Conservation (phyloP, 768 basidiomycete genomes). For the Coprinopsis cinerea region DNA sequence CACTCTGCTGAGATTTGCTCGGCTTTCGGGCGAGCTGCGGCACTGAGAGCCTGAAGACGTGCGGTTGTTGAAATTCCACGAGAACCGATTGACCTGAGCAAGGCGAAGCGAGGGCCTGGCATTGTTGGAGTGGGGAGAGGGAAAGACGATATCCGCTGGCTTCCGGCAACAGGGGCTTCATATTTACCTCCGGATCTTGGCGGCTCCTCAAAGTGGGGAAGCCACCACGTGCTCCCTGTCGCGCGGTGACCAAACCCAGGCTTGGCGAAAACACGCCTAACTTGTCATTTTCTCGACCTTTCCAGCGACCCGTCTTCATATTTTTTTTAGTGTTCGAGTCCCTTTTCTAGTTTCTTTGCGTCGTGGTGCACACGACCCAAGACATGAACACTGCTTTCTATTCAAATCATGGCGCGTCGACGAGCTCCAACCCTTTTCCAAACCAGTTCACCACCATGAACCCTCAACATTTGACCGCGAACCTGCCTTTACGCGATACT, state of each 20-base stretch:
- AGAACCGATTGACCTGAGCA: constrained; percentile 20
- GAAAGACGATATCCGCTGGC: not conserved
- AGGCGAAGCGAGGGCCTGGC: constrained; percentile 27
- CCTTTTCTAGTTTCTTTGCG: too few relatives aligned
- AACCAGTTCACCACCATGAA: constrained; percentile 14
- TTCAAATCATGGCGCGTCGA: constrained; percentile 26
- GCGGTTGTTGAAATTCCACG: constrained; percentile 42
- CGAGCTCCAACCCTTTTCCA: constrained; percentile 24
- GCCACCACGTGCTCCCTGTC: too few relatives aligned
- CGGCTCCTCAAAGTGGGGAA: not conserved
- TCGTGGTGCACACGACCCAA: too few relatives aligned
- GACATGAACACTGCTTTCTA: constrained; percentile 22
- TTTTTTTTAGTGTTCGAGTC: not conserved
- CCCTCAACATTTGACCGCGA: constrained; percentile 15
- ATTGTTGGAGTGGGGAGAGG: constrained; percentile 19
- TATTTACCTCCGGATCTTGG: not conserved
- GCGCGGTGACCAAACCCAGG: too few relatives aligned
- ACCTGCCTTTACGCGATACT: constrained; percentile 12
- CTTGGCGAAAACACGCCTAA: too few relatives aligned
- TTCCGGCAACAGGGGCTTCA: not conserved
- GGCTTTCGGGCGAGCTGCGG: constrained; percentile 54
- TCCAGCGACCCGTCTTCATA: not conserved
- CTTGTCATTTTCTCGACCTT: not conserved
- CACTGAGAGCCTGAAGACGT: constrained; percentile 42
- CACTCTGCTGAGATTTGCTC: constrained; percentile 69